Evolutionary conservation across 108 stramenopile species (phyloP).

Genomic region (Conticribra guillardii): DNA sequence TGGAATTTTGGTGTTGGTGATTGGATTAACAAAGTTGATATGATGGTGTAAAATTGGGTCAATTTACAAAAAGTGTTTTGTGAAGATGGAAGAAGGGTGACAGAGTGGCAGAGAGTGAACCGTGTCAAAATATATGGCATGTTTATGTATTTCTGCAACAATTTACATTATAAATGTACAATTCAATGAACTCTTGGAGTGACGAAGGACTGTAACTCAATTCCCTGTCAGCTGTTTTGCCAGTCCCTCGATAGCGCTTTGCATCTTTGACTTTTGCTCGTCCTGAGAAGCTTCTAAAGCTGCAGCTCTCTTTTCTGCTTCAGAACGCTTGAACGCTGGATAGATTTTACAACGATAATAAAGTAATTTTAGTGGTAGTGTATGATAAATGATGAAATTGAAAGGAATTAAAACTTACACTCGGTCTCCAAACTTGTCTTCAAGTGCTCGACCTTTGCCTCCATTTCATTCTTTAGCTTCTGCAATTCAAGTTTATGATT

Average conservation of each 20-base stretch:
- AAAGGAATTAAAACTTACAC: slow-evolving; percentile 11
- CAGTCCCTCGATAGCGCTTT: slow-evolving; percentile 43
- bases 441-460: slow-evolving; percentile 4
- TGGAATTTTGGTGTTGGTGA: slow-evolving; percentile 37
- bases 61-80: neutral
- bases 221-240: slow-evolving; percentile 29
- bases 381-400: neutral
- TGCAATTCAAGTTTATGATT: slow-evolving; percentile 24
- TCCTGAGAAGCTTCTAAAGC: slow-evolving; percentile 17
- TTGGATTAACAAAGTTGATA: neutral
- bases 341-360: neutral
- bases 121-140: too few species aligned
- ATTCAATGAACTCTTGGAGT: too few species aligned
- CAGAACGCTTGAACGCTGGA: slow-evolving; percentile 28
- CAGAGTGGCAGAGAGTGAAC: neutral
- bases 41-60: too few species aligned
- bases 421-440: slow-evolving; percentile 21
- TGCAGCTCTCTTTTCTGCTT: slow-evolving; percentile 29
- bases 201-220: too few species aligned
- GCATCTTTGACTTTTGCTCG: slow-evolving; percentile 40
- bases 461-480: slow-evolving; percentile 6
- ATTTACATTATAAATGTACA: neutral
- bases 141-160: too few species aligned
- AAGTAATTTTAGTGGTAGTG: neutral
- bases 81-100: neutral